Evolutionary conservation across 441 rosid genomes (phyloP).

Genomic region (Populus tomentosa): DNA sequence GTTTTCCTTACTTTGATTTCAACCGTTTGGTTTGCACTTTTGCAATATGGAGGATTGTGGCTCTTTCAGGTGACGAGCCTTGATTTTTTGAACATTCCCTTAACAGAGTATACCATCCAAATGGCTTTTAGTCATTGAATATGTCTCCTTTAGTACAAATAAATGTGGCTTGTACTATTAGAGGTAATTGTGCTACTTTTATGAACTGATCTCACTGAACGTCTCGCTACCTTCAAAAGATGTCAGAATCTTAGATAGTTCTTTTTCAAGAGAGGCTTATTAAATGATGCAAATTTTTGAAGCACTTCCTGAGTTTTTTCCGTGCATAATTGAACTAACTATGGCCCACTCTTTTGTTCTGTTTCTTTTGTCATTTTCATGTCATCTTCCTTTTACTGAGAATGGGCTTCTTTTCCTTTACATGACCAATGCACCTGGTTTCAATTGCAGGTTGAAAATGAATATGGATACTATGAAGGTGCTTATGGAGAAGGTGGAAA

Average conservation of each 20-base stretch:
- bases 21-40: background rate
- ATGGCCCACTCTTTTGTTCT: background rate
- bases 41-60: background rate
- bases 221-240: background rate
- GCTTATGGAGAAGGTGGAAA: constrained; percentile 83
- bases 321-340: background rate
- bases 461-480: constrained; percentile 67
- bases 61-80: background rate
- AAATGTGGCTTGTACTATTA: background rate
- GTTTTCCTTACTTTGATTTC: background rate
- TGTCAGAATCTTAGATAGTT: background rate
- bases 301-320: background rate
- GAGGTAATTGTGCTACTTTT: background rate
- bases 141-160: background rate
- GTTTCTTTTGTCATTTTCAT: background rate
- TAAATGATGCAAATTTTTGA: background rate
- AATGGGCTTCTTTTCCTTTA: background rate
- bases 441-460: constrained; percentile 76
- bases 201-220: background rate
- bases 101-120: background rate
- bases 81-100: background rate
- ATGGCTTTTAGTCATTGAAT: background rate
- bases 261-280: background rate
- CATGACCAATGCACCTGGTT: background rate
- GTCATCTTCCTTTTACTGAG: background rate